Evolutionary conservation across 179 eudicot species (phyloP).

Genomic region (Heliamphora pulchella): DNA sequence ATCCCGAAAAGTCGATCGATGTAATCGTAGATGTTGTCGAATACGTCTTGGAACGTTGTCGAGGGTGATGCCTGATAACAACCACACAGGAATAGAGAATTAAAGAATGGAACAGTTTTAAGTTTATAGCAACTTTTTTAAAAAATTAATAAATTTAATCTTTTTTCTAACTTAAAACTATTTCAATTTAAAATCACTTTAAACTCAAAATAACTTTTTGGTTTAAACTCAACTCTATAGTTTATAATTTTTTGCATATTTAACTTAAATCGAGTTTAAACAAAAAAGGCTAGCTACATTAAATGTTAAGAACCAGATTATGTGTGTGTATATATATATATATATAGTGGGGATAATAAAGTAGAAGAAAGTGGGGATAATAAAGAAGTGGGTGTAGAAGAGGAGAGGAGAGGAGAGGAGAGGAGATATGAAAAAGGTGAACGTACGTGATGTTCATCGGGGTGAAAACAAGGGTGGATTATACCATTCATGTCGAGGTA

Average conservation of each 20-base stretch:
- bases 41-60: slow-evolving; percentile 39
- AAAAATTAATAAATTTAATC: background rate
- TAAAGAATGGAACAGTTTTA: background rate
- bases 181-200: background rate
- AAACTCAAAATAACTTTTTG: no score
- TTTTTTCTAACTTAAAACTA: no score
- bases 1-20: slow-evolving; percentile 51
- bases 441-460: slow-evolving; percentile 30
- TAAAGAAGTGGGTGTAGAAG: background rate
- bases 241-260: no score
- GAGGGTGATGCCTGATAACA: slow-evolving; percentile 24
- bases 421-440: background rate
- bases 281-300: no score
- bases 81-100: background rate
- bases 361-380: background rate
- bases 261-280: no score
- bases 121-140: background rate
- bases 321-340: no score
- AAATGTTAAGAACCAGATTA: no score
- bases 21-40: slow-evolving; percentile 32
- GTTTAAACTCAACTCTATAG: no score
- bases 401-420: background rate
- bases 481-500: slow-evolving; percentile 70
- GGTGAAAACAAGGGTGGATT: slow-evolving; percentile 68
- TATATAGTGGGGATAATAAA: no score